Conservation (phyloP, 148 eudicot species). For the Spergularia bocconei region DNA sequence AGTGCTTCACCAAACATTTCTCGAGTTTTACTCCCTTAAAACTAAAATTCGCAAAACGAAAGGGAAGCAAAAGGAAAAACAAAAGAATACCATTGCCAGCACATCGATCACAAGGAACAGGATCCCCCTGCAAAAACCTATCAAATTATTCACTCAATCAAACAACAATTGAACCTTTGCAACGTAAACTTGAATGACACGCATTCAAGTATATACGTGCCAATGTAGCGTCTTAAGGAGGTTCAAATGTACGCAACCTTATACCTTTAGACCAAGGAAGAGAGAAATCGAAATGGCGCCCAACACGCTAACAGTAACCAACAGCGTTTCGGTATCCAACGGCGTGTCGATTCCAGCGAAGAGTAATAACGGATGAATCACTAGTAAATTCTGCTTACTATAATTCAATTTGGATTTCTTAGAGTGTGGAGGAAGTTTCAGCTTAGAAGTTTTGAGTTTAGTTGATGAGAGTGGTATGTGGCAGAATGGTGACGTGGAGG, state of each 20-base stretch:
- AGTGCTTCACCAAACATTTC: too few species aligned
- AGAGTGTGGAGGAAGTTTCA: conserved; percentile 6
- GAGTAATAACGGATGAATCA: conserved; percentile 54
- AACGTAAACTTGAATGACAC: not conserved
- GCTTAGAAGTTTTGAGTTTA: conserved; percentile 20
- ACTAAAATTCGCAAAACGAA: too few species aligned
- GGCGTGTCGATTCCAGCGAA: conserved; percentile 49
- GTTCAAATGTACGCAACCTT: not conserved
- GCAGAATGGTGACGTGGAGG: conserved; percentile 20
- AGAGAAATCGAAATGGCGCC: conserved; percentile 82
- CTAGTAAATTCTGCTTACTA: conserved; percentile 26
- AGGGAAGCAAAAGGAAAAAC: not conserved
- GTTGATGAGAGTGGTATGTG: conserved; percentile 14
- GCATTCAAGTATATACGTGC: not conserved
- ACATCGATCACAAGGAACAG: conserved; percentile 82
- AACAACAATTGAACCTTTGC: conserved; percentile 20
- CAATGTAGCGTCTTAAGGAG: not conserved
- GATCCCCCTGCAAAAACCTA: conserved; percentile 79
- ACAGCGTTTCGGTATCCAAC: conserved; percentile 69
- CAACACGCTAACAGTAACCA: conserved; percentile 69
- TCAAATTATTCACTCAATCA: conserved; percentile 31
- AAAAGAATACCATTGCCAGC: conserved; percentile 73
- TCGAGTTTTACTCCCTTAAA: too few species aligned
- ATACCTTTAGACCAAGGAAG: conserved; percentile 80
- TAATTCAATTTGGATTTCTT: conserved; percentile 27